Evolutionary conservation across 148 eudicot genomes (phyloP), one percentile per base, ranked within the genome.

Genomic region (Cornus suecica): DNA sequence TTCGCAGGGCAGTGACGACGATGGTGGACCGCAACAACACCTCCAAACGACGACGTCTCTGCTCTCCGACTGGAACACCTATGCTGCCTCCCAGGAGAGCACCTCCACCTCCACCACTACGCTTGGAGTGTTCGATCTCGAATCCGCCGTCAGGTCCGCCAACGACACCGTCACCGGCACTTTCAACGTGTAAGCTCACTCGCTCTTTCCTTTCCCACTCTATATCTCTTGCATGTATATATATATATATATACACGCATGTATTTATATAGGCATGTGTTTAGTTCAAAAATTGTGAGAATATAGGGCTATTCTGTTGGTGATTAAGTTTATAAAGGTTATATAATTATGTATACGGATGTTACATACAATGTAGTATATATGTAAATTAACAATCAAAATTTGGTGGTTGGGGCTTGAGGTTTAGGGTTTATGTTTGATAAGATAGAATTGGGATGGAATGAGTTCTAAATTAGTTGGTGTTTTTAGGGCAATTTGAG

Each of bases 131-230:
- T 95, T 95, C 79, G 99, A 94, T 81, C 82, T 94, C 29, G 99
- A 94, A 87, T 76, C 99, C 18, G 99, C 99, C 25, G 95, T 92
- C 30, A 81, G 97, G 72, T 89, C 97, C 66, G 97, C 97, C 31
- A 94, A 92, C 80, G 97, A 94, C 56, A 82, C 94, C 71, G 96
- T 92, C 67, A 76, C 97, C 58, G 97, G 97, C 72, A 94, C 99
- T 37, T 94, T 94, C 79, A 81, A 76, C 45, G 92, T 88, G 99
- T 92, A 83, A 84, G 97, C 32, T 25, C 29, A 69, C 18, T 25
- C 42, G 41, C 18, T 14, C 66, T 30, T 5, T 1, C 4, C 9
- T 22, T 11, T 58, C 8, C 8, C 24, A 37, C 9, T 37, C 8
- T 37, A 6, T 10, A 6, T 22, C 23, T 6, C 20, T 58, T 18